A percentile compares a stretch with the other conserved stretches of the same genome.
These are phyloP conservation scores for Nicotiana sylvestris DNA, from an alignment of 257 asterid species.

Conservation along the genomic window DNA sequence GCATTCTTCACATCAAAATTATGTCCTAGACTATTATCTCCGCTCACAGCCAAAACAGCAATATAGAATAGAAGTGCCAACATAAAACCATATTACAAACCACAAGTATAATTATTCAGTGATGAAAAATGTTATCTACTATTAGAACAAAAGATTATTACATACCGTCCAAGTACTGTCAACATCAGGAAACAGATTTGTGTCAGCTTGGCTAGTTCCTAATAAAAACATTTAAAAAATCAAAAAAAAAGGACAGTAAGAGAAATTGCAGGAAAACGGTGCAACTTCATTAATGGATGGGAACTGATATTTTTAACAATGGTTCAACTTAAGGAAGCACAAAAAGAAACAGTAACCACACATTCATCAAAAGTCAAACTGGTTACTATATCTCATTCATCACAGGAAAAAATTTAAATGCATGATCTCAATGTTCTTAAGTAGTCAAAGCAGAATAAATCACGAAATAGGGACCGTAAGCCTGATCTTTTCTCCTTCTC, in stretches of 20 bases:
- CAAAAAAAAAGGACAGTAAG: not conserved
- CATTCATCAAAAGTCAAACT: not conserved
- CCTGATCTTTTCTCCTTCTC: not conserved
- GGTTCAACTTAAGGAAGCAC: not conserved
- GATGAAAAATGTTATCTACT: not conserved
- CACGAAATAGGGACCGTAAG: not conserved
- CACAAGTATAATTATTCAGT: not conserved
- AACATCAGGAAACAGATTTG: constrained; percentile 79
- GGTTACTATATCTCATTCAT: not conserved
- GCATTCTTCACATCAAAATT: not conserved
- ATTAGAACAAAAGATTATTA: not conserved
- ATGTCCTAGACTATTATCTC: not conserved
- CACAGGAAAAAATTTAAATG: not conserved
- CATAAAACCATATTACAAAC: not conserved
- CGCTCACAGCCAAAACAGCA: not conserved
- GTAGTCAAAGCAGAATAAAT: not conserved
- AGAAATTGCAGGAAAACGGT: not conserved
- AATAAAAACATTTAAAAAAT: not conserved
- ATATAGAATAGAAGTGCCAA: not conserved
- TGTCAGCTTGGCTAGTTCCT: constrained; percentile 72
- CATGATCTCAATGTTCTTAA: not conserved
- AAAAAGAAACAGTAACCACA: not conserved
- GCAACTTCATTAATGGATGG: not conserved
- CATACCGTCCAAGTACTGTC: constrained; percentile 80
- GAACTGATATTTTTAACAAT: not conserved